These are phyloP conservation scores for Gaeumannomyces sp. DNA, from an alignment of 2,329 filamentous ascomycete genomes.

Conservation along the genomic window DNA sequence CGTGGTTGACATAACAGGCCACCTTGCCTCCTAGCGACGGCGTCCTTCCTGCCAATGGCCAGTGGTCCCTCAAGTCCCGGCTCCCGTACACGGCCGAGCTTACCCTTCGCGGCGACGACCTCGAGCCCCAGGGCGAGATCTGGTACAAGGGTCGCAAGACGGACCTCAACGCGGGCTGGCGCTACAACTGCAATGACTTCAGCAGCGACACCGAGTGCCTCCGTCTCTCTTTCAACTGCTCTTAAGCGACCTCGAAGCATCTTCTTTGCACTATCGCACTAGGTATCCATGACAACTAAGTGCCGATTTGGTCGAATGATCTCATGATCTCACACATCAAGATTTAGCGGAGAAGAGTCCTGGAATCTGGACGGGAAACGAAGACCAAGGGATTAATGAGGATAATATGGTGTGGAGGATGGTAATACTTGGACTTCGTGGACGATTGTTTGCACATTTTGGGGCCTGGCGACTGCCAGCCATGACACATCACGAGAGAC, in stretches of 20 bases:
- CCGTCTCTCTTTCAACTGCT: constrained; percentile 2
- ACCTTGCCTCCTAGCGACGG: neutral
- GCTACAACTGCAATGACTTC: constrained; percentile 5
- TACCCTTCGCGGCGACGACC: neutral
- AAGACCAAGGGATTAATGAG: neutral
- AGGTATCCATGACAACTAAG: no score
- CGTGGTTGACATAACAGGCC: neutral
- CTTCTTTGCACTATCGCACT: no score
- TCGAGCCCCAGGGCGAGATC: neutral
- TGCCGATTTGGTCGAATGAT: no score
- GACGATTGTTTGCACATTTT: neutral
- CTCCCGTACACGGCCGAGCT: neutral
- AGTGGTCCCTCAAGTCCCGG: neutral
- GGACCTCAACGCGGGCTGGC: constrained; percentile 1
- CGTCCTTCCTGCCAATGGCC: neutral
- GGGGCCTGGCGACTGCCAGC: no score
- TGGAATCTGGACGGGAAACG: neutral
- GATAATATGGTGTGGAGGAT: neutral
- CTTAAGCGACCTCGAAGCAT: neutral
- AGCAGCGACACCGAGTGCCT: neutral
- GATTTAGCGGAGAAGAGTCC: no score
- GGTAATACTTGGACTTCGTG: neutral
- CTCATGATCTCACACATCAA: no score
- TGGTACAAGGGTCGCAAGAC: constrained; percentile 2
- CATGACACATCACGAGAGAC: neutral